Evolutionary conservation across 768 basidiomycete genomes (phyloP).

Genomic region (Termitomyces eurrhizus): DNA sequence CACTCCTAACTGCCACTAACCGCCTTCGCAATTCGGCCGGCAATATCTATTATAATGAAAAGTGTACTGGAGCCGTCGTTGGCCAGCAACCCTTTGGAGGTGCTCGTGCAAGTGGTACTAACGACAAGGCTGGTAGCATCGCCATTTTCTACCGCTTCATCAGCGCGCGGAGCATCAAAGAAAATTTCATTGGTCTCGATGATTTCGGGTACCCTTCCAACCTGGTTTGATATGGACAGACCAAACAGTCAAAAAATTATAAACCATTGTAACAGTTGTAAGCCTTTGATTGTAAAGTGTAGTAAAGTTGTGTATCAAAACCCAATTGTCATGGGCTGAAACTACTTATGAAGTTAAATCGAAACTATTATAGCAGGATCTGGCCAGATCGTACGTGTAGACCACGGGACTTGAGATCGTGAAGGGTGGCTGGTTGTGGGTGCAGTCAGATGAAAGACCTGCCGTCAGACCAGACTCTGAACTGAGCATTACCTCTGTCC

Average conservation of each 20-base stretch:
- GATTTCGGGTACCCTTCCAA: slow-evolving; percentile 88
- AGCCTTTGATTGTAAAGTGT: not conserved
- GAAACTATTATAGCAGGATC: too few relatives aligned
- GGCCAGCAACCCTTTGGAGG: slow-evolving; percentile 99
- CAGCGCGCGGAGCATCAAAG: slow-evolving; percentile 91
- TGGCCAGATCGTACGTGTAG: too few relatives aligned
- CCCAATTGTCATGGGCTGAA: not conserved
- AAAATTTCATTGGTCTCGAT: slow-evolving; percentile 85
- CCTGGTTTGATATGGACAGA: slow-evolving; percentile 32
- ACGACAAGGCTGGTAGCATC: slow-evolving; percentile 93
- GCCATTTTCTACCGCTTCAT: slow-evolving; percentile 73
- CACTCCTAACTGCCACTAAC: slow-evolving; percentile 76
- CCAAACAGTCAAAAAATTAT: not conserved
- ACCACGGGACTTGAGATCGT: too few relatives aligned
- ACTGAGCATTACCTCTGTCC: too few relatives aligned
- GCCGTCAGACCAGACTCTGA: too few relatives aligned
- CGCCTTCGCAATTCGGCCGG: slow-evolving; percentile 88
- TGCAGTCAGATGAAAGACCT: too few relatives aligned
- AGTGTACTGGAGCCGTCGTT: slow-evolving; percentile 96
- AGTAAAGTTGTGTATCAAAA: not conserved
- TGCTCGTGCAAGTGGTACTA: slow-evolving; percentile 88
- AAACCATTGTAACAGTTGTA: not conserved
- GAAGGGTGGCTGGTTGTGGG: too few relatives aligned
- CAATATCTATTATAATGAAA: slow-evolving; percentile 97
- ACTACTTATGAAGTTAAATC: too few relatives aligned